Evolutionary conservation across 2,329 filamentous ascomycete species (phyloP).

Genomic region (Chaetomium sp.): DNA sequence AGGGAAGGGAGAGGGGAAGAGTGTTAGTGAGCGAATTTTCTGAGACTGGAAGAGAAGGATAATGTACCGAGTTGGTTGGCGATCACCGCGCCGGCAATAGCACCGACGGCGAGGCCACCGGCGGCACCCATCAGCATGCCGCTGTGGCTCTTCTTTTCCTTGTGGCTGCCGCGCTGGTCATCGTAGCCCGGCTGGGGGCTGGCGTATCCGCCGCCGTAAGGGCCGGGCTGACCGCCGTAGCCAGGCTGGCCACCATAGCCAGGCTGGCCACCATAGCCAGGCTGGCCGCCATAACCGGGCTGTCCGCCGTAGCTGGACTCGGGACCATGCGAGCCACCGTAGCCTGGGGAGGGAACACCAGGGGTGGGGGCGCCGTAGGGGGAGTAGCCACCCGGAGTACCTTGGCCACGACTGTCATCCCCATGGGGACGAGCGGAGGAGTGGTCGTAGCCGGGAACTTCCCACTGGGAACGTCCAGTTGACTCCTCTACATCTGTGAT

Average conservation of each 20-base stretch:
- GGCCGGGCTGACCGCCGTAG: not conserved
- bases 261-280: not conserved
- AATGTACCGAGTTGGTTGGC: conserved; percentile 58
- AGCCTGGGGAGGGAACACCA: conserved; percentile 2
- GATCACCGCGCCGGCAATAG: conserved; percentile 59
- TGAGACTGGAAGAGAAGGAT: conserved; percentile 19
- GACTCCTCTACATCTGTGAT: conserved; percentile 51
- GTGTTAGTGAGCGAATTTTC: not conserved
- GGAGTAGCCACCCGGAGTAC: not conserved
- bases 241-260: conserved; percentile 11
- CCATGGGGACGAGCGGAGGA: conserved; percentile 22
- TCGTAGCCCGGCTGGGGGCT: conserved; percentile 12
- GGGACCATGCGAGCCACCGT: conserved; percentile 16
- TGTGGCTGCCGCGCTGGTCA: conserved; percentile 31
- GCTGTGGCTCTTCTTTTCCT: conserved; percentile 49
- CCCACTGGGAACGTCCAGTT: conserved; percentile 61
- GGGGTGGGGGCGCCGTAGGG: conserved; percentile 9
- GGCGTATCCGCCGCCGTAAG: conserved; percentile 6
- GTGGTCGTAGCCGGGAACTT: conserved; percentile 42
- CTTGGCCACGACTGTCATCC: conserved; percentile 23
- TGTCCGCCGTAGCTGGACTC: conserved; percentile 15
- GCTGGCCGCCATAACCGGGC: not conserved
- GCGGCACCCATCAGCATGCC: conserved; percentile 58
- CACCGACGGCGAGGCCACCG: conserved; percentile 59
- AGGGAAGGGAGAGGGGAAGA: too few species aligned